A percentile compares a stretch with the other conserved stretches of the same genome.
These are phyloP conservation scores for Fusarium sacchari DNA, from an alignment of 2,329 filamentous ascomycete species.

Conservation along the genomic window DNA sequence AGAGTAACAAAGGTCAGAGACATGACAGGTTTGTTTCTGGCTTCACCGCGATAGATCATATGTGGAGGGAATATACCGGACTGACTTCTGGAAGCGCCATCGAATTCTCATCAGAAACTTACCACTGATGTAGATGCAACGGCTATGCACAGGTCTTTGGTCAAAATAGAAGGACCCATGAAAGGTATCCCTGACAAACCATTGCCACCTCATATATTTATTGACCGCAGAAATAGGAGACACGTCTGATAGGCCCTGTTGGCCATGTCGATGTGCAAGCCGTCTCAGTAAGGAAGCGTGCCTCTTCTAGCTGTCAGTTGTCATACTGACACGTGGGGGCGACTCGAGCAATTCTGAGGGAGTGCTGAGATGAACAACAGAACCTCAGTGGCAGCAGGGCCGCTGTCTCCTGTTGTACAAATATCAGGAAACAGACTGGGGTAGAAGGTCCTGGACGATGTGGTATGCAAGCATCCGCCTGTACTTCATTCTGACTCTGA, in stretches of 20 bases:
- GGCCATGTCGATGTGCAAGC: slow-evolving; percentile 17
- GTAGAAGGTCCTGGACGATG: slow-evolving; percentile 37
- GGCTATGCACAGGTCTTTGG: slow-evolving; percentile 35
- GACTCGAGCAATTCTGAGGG: slow-evolving; percentile 37
- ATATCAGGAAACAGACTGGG: slow-evolving; percentile 37
- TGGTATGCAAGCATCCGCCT: slow-evolving; percentile 42
- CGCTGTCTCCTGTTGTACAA: slow-evolving; percentile 37
- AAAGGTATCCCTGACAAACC: slow-evolving; percentile 2
- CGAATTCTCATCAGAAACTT: slow-evolving; percentile 24
- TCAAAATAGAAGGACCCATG: slow-evolving; percentile 3
- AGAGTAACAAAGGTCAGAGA: slow-evolving; percentile 46
- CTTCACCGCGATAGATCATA: neutral
- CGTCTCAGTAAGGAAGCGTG: slow-evolving; percentile 14
- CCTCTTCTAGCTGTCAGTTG: slow-evolving; percentile 32
- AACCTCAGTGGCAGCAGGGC: slow-evolving; percentile 21
- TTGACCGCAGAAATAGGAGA: neutral
- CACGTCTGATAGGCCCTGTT: slow-evolving; percentile 15
- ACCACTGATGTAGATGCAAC: slow-evolving; percentile 28
- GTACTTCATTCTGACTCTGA: slow-evolving; percentile 36
- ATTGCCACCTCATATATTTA: slow-evolving; percentile 5
- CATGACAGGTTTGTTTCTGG: slow-evolving; percentile 37
- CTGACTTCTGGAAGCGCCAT: slow-evolving; percentile 33
- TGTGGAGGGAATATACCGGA: slow-evolving; percentile 6
- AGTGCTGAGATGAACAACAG: slow-evolving; percentile 25
- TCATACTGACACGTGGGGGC: slow-evolving; percentile 41